A percentile compares a stretch with the other conserved stretches of the same genome.
Evolutionary conservation across 2,329 filamentous ascomycete species (phyloP).

Genomic region (Aspergillus brunneoviolaceus): DNA sequence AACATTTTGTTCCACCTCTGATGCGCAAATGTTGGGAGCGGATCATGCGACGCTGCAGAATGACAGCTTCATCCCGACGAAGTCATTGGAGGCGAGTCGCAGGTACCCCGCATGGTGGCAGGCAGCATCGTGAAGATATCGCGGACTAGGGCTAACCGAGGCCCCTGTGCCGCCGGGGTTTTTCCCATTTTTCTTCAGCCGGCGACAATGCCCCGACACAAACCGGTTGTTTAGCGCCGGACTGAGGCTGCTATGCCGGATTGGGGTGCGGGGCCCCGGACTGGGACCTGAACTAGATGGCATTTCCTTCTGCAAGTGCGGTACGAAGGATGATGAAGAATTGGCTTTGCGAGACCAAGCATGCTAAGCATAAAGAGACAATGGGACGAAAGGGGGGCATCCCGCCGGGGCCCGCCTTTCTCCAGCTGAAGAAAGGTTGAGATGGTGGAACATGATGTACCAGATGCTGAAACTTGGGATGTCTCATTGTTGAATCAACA

Average conservation of each 20-base stretch:
- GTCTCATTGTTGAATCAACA: too few species aligned
- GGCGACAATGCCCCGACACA: not conserved
- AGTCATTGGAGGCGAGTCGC: too few species aligned
- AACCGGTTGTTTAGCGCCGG: not conserved
- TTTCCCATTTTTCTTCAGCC: slow-evolving; percentile 9
- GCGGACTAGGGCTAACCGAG: not conserved
- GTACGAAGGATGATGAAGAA: not conserved
- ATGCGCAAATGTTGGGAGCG: not conserved
- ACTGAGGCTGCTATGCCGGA: not conserved
- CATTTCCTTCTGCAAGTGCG: too few species aligned
- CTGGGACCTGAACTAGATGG: not conserved
- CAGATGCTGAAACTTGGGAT: too few species aligned
- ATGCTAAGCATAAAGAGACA: not conserved
- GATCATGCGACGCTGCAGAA: not conserved
- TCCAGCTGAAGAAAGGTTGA: too few species aligned
- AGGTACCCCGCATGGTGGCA: not conserved
- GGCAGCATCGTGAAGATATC: not conserved
- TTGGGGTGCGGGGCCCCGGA: not conserved
- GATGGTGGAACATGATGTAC: too few species aligned
- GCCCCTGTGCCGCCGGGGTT: slow-evolving; percentile 19
- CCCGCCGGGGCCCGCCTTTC: not conserved
- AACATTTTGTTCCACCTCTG: not conserved
- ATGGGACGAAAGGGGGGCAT: not conserved
- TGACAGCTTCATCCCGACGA: not conserved
- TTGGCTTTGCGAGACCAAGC: not conserved